These are phyloP conservation scores for Dacryopinax spathularia DNA, from an alignment of 768 basidiomycete species.

Conservation along the genomic window DNA sequence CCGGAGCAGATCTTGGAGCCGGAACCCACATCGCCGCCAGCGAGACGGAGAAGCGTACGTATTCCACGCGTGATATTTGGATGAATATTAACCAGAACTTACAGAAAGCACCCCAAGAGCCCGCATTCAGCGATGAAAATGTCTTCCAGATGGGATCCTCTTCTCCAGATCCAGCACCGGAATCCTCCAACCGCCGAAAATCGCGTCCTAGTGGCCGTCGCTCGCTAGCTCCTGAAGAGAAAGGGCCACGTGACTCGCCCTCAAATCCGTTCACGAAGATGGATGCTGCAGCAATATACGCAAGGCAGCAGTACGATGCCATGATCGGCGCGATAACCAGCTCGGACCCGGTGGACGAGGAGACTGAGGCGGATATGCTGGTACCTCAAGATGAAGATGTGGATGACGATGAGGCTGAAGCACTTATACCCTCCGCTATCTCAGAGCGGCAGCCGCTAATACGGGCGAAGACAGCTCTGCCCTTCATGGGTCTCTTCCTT, in stretches of 20 bases:
- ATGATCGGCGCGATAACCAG: conserved; percentile 63
- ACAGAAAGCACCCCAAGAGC: not conserved
- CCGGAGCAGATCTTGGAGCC: not conserved
- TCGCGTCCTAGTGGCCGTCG: not conserved
- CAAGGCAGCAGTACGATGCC: conserved; percentile 32
- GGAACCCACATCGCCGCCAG: not conserved
- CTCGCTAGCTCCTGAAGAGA: not conserved
- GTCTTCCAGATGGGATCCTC: not conserved
- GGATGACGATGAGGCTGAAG: conserved; percentile 23
- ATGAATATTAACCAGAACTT: not conserved
- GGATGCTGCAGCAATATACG: not conserved
- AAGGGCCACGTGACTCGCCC: not conserved
- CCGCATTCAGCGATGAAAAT: conserved; percentile 1
- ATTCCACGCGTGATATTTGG: not conserved
- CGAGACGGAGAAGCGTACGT: not conserved
- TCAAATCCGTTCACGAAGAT: conserved; percentile 4
- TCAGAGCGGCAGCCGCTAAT: not conserved
- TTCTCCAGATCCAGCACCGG: not conserved
- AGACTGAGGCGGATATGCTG: not conserved
- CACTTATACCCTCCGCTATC: not conserved
- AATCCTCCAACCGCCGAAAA: not conserved
- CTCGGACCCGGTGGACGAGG: conserved; percentile 28
- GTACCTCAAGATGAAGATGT: conserved; percentile 4
- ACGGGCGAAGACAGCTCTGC: not conserved
- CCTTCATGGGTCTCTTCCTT: not conserved